Percentiles rank a stretch among this genome's conserved stretches.
Evolutionary conservation across 768 basidiomycete species (phyloP).

Genomic region (Chalciporus sphaerocephalus): DNA sequence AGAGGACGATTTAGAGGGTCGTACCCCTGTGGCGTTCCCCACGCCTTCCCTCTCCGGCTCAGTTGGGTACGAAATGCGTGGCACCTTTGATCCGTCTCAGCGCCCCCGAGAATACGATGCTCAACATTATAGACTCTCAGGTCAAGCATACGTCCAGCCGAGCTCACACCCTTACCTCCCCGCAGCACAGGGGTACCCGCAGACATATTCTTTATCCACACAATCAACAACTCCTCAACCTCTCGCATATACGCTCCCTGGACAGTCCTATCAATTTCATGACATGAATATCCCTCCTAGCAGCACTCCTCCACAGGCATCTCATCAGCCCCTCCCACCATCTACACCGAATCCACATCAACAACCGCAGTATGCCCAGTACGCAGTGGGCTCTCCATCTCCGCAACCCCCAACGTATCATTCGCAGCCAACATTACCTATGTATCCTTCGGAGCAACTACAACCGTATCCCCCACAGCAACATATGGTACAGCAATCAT

Average conservation of each 20-base stretch:
- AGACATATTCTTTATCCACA: constrained; percentile 8
- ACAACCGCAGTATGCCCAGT: constrained; percentile 16
- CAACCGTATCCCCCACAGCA: constrained; percentile 4
- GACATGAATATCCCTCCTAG: not conserved
- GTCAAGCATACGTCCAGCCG: constrained; percentile 10
- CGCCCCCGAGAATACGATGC: constrained; percentile 1
- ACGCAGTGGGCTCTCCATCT: constrained; percentile 4
- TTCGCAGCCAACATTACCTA: constrained; percentile 5
- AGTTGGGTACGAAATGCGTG: not conserved
- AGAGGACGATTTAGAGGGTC: constrained; percentile 4
- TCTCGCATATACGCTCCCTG: constrained; percentile 1
- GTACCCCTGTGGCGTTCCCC: constrained; percentile 4
- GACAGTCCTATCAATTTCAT: constrained; percentile 16
- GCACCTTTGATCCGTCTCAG: not conserved
- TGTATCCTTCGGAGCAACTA: constrained; percentile 5
- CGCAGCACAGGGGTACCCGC: constrained; percentile 3
- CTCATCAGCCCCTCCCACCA: no score
- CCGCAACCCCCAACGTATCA: constrained; percentile 14
- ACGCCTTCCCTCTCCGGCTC: not conserved
- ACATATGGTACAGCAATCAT: constrained; percentile 13
- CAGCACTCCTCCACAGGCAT: not conserved
- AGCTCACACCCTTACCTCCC: constrained; percentile 9
- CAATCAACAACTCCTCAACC: constrained; percentile 10
- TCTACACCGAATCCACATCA: not conserved
- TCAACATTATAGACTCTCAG: constrained; percentile 2